A percentile compares a stretch with the other conserved stretches of the same genome.
These are phyloP conservation scores for Solanum pennellii DNA, from an alignment of 257 asterid genomes.

Conservation along the genomic window DNA sequence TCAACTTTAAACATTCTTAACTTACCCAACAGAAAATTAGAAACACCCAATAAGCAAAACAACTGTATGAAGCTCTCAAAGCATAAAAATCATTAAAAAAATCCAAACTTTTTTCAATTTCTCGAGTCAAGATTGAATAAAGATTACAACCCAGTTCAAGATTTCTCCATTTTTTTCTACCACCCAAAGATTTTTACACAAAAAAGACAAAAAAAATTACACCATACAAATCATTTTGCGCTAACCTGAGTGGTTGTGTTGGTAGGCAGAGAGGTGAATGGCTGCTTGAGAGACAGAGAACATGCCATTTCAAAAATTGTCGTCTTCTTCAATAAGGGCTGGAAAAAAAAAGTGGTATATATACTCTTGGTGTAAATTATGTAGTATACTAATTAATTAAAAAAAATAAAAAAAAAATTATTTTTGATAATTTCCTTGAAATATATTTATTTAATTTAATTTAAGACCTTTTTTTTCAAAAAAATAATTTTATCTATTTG, in stretches of 20 bases:
- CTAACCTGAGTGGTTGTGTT: constrained; percentile 28
- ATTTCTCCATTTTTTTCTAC: neutral
- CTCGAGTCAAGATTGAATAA: neutral
- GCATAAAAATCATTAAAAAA: neutral
- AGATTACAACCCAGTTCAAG: neutral
- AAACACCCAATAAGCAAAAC: neutral
- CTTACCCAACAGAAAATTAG: neutral
- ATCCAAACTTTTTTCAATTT: neutral
- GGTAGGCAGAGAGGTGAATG: constrained; percentile 5
- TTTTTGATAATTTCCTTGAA: neutral
- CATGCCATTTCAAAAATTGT: constrained; percentile 26
- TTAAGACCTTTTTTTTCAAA: fast-evolving
- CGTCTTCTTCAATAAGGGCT: neutral
- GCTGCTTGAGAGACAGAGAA: constrained; percentile 34
- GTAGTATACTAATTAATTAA: neutral
- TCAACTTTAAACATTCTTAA: neutral
- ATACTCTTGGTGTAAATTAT: neutral
- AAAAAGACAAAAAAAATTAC: neutral
- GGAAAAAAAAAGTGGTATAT: neutral
- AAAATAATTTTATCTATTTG: neutral
- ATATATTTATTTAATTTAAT: neutral
- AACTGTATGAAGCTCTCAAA: neutral
- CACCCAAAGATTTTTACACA: neutral
- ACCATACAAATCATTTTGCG: neutral
- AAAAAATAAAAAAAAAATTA: neutral